Evolutionary conservation across 2,329 filamentous ascomycete species (phyloP), one percentile per base, ranked within the genome.

Genomic region (Chrysoporthe cubensis): DNA sequence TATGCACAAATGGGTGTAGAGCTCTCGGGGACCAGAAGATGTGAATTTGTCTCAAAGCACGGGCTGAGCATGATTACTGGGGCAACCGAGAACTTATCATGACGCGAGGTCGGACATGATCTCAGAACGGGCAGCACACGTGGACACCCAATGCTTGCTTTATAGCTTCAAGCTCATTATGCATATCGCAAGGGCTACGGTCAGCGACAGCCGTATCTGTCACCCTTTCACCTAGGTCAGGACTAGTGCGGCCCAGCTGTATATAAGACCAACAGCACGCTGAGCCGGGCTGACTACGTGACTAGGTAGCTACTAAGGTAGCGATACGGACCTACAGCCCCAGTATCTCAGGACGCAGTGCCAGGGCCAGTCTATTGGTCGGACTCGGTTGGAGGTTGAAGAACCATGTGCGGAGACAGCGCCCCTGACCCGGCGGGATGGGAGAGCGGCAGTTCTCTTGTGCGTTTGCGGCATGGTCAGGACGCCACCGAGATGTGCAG

Each of bases 351-450:
- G 46, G 11, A 21, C n/a, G 11, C 7, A 13, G 48, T 50, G 9
- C 16, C 32, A 57, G 13, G 26, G 54, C 16, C 13, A 37, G 14
- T 4, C 7, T 5, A 57, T 57, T 57, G 54, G 54, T 40, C 16
- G 9, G 34, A n/a, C 34, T 18, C 7, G 54, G 18, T 40, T n/a
- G 6, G 18, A 32, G 54, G 8, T 14, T n/a, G 13, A 11, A 57
- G 32, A 26, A 2, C 13, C 54, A 56, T 57, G 34, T n/a, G 54
- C 54, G 54, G 54, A 57, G 54, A 37, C 16, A n/a, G 18, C 34
- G 16, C 54, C 43, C 42, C 43, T 37, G 21, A 48, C 58, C 58
- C 58, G 42, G 16, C 58, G 26, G 58, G 58, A 48, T 61, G 58
- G 43, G 42, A 46, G 21, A 26, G 26, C 58, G 58, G 58, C 58